Base-by-base conservation (phyloP, 495 filamentous ascomycete genomes). In the Tuber borchii region DNA sequence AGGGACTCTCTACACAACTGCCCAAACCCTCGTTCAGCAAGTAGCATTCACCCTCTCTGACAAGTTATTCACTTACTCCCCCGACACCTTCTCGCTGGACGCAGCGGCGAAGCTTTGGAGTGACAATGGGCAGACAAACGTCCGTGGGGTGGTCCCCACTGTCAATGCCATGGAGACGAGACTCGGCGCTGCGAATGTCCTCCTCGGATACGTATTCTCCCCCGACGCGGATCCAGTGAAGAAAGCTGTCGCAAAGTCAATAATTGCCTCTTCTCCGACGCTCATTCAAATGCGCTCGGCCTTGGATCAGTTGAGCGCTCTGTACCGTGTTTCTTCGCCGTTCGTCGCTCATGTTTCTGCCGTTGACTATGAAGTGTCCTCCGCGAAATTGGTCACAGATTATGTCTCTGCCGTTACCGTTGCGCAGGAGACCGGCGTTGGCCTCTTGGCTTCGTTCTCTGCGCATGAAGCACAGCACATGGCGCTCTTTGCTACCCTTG, bases 61-160 rank as follows among this genome's bases (percentile, higher is more conserved):
- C 86, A 96, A 95, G 86, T 89, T 98, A 84, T 99, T 97, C 86
- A 92, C 94, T 48, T 97, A 97, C 86, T 97, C 96, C 22, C 93
- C 94, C 14, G 92, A 97, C 79, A 91, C 92, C 40, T 98, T 97
- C 81, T 91, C 95, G 81, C 87, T 99, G 71, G 95, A 97, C 84
- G 82, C 89, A 71, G 92, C 94, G 43, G 89, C 92, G 22, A 91
- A 90, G 83, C 83, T 89, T 76, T 99, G 95, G 95, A 87, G 88
- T 45, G 80, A 83, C 5, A 83, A 87, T 72, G 84, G 87, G 43
- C 91, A 92, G 77, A 85, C 87, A 82, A 98, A 98, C 85, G 89
- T 90, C 71, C 89, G 93, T 83, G 95, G 93, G 82, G 91, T 93
- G 81, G 84, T 89, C 79, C 93, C 96, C 51, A 86, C 88, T 6